Conservation (phyloP, 1,284 basidiomycete genomes). For the Laetiporus sulphureus region DNA sequence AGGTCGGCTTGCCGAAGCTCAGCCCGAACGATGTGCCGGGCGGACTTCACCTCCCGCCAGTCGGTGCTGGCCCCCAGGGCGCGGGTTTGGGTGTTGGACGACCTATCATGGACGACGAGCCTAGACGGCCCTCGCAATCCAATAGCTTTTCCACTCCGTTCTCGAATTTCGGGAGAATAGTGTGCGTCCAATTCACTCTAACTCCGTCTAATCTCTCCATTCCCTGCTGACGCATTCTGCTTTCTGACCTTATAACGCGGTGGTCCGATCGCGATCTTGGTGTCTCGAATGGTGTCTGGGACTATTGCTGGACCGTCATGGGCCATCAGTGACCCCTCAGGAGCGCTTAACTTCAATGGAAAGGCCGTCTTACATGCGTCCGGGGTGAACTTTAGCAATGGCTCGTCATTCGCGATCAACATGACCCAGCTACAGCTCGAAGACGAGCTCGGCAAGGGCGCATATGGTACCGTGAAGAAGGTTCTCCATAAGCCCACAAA, state of each 20-base stretch:
- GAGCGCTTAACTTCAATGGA: constrained; percentile 87
- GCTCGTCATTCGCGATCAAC: constrained; percentile 91
- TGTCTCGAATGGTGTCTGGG: constrained; percentile 1
- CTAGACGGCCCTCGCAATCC: constrained; percentile 36
- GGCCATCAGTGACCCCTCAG: constrained; percentile 80
- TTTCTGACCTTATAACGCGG: no score
- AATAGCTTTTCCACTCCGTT: constrained; percentile 70
- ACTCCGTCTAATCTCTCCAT: no score
- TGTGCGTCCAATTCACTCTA: constrained; percentile 51
- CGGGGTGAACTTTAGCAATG: constrained; percentile 94
- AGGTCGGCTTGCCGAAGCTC: constrained; percentile 46
- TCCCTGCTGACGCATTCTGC: no score
- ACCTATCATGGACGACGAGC: constrained; percentile 36
- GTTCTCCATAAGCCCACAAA: constrained; percentile 93
- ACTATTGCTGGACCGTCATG: no score
- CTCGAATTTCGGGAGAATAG: constrained; percentile 90
- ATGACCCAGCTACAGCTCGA: constrained; percentile 91
- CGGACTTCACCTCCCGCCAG: constrained; percentile 29
- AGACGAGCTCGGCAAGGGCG: constrained; percentile 92
- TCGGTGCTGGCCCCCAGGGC: constrained; percentile 45
- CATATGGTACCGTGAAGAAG: constrained; percentile 96
- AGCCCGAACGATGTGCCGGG: constrained; percentile 55
- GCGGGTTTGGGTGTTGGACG: constrained; percentile 70
- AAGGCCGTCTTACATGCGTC: constrained; percentile 91
- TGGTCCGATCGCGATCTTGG: no score